Evolutionary conservation across 768 basidiomycete species (phyloP).

Genomic region (Psilocybe subaeruginosa): DNA sequence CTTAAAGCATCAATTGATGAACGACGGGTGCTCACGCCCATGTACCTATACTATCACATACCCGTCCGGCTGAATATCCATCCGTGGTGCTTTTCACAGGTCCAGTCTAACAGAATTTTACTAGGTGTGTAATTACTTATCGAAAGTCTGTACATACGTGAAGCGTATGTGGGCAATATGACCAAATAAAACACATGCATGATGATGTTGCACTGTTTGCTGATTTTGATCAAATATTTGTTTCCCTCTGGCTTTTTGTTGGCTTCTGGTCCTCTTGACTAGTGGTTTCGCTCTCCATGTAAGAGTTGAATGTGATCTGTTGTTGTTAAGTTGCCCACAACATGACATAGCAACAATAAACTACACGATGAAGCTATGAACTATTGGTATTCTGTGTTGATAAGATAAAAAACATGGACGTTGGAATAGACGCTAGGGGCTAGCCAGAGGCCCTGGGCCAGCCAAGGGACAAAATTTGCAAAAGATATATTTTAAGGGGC

Average conservation of each 20-base stretch:
- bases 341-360: not conserved
- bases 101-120: not conserved
- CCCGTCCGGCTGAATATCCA: slow-evolving; percentile 2
- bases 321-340: not conserved
- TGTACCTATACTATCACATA: slow-evolving; percentile 10
- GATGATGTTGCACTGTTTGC: not conserved
- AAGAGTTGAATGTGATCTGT: not conserved
- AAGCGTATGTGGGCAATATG: not conserved
- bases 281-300: not conserved
- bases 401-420: no score
- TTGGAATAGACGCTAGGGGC: not conserved
- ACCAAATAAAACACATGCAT: not conserved
- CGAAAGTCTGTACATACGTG: not conserved
- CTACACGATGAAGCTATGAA: no score
- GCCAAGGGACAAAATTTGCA: not conserved
- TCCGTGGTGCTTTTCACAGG: not conserved
- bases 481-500: not conserved
- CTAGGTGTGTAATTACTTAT: not conserved
- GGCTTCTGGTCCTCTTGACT: not conserved
- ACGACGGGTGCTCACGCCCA: not conserved
- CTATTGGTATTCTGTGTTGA: no score
- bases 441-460: not conserved
- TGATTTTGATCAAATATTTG: not conserved
- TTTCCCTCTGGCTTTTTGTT: not conserved
- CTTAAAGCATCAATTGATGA: slow-evolving; percentile 8